Evolutionary conservation across 768 basidiomycete genomes (phyloP).

Genomic region (Coprinopsis marcescibilis): DNA sequence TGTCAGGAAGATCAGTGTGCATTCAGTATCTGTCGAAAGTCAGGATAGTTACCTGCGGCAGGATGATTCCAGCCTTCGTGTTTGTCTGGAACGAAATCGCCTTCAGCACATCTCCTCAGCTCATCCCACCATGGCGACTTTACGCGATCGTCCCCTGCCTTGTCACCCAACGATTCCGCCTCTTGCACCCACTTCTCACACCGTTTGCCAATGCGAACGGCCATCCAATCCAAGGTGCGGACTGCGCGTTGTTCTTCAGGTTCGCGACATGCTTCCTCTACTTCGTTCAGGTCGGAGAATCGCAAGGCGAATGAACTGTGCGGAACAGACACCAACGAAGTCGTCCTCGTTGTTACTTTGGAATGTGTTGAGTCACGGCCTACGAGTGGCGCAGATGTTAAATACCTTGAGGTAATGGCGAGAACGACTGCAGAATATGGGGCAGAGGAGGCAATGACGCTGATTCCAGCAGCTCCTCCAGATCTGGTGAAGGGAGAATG

Average conservation of each 20-base stretch:
- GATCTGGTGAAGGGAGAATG: slow-evolving; percentile 65
- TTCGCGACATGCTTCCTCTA: slow-evolving; percentile 70
- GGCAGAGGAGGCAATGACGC: slow-evolving; percentile 64
- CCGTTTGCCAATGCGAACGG: slow-evolving; percentile 58
- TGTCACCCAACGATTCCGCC: slow-evolving; percentile 38
- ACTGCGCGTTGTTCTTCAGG: slow-evolving; percentile 75
- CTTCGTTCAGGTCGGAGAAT: slow-evolving; percentile 70
- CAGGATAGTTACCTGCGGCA: slow-evolving; percentile 56
- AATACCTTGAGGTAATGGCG: slow-evolving; percentile 74
- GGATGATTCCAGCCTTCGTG: slow-evolving; percentile 86
- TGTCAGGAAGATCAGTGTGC: slow-evolving; percentile 66
- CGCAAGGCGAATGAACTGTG: slow-evolving; percentile 70
- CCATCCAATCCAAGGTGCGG: slow-evolving; percentile 84
- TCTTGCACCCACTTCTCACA: slow-evolving; percentile 70
- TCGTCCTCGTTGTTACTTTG: slow-evolving; percentile 75
- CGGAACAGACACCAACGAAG: slow-evolving; percentile 59
- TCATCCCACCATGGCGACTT: slow-evolving; percentile 89
- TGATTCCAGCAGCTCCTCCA: slow-evolving; percentile 50
- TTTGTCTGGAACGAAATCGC: slow-evolving; percentile 67
- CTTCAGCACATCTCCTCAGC: slow-evolving; percentile 68
- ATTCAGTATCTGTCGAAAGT: slow-evolving; percentile 1
- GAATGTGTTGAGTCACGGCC: neutral
- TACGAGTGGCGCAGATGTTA: neutral
- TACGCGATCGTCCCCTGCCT: slow-evolving; percentile 33
- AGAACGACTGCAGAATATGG: slow-evolving; percentile 77